A percentile compares a stretch with the other conserved stretches of the same genome.
Evolutionary conservation across 2,329 filamentous ascomycete species (phyloP).

Genomic region (Mycosphaerella sp.): DNA sequence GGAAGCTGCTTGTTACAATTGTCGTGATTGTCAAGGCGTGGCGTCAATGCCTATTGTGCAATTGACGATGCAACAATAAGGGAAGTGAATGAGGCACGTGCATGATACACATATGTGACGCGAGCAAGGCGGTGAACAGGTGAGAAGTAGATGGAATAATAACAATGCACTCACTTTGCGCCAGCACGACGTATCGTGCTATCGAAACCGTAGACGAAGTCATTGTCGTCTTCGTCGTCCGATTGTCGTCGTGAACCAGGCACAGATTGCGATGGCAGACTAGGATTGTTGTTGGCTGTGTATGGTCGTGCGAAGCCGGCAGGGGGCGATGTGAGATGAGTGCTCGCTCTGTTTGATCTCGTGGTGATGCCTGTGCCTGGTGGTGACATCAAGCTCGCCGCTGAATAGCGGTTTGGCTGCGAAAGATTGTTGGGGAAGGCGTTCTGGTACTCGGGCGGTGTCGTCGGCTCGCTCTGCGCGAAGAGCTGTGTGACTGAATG

Average conservation of each 20-base stretch:
- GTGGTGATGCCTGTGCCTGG: conserved; percentile 48
- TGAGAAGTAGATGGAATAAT: conserved; percentile 31
- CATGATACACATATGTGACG: conserved; percentile 8
- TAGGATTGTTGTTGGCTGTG: conserved; percentile 53
- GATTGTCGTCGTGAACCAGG: conserved; percentile 84
- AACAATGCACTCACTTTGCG: conserved; percentile 68
- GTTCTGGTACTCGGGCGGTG: conserved; percentile 86
- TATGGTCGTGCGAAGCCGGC: conserved; percentile 51
- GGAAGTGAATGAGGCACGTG: conserved; percentile 2
- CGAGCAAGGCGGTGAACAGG: background rate
- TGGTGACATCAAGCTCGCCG: conserved; percentile 77
- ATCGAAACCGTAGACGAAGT: conserved; percentile 46
- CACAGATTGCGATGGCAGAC: conserved; percentile 74
- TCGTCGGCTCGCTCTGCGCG: conserved; percentile 86
- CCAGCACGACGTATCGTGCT: conserved; percentile 65
- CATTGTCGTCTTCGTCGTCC: conserved; percentile 76
- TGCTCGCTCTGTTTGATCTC: conserved; percentile 67
- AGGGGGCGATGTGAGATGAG: conserved; percentile 72
- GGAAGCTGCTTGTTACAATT: conserved; percentile 16
- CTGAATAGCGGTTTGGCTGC: conserved; percentile 80
- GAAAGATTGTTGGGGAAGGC: conserved; percentile 65
- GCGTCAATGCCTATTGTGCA: conserved; percentile 1
- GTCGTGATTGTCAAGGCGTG: conserved; percentile 9
- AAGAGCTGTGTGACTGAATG: conserved; percentile 60
- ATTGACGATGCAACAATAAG: conserved; percentile 6